Percentiles rank a stretch among this genome's conserved stretches.
Conservation (phyloP, 169 alveolate species). For the Plasmodium vinckei region DNA sequence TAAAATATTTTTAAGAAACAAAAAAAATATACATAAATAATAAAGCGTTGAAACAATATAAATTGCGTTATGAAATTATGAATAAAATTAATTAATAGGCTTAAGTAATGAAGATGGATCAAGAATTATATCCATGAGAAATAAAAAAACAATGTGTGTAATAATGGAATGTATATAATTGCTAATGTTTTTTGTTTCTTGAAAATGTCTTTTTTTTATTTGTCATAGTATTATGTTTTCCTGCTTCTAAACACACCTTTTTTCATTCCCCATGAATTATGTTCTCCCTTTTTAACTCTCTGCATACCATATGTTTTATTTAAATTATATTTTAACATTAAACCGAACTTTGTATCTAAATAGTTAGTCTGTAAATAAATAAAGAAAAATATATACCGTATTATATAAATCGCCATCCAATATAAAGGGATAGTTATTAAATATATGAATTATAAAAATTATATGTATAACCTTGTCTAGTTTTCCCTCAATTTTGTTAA, state of each 20-base stretch:
- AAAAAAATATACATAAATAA: too few species aligned
- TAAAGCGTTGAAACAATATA: too few species aligned
- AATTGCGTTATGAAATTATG: too few species aligned
- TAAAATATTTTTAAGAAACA: too few species aligned
- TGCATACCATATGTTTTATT: constrained; percentile 80
- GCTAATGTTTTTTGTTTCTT: too few species aligned
- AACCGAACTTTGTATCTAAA: constrained; percentile 53
- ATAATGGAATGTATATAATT: too few species aligned
- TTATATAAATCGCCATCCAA: not conserved
- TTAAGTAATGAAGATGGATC: too few species aligned
- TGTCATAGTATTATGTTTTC: constrained; percentile 75
- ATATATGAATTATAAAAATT: not conserved
- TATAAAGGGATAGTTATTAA: not conserved
- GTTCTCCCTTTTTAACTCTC: constrained; percentile 82
- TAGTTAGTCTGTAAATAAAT: constrained; percentile 23
- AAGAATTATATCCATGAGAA: too few species aligned
- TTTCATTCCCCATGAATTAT: constrained; percentile 81
- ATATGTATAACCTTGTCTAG: constrained; percentile 40
- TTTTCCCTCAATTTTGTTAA: constrained; percentile 36
- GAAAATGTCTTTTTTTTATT: not conserved
- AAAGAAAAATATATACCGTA: not conserved
- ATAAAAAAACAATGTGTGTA: too few species aligned
- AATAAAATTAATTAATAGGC: too few species aligned
- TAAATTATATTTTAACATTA: constrained; percentile 67
- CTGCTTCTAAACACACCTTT: constrained; percentile 78